Conservation (phyloP, 2,329 filamentous ascomycete species). For the Penicillium sp. region DNA sequence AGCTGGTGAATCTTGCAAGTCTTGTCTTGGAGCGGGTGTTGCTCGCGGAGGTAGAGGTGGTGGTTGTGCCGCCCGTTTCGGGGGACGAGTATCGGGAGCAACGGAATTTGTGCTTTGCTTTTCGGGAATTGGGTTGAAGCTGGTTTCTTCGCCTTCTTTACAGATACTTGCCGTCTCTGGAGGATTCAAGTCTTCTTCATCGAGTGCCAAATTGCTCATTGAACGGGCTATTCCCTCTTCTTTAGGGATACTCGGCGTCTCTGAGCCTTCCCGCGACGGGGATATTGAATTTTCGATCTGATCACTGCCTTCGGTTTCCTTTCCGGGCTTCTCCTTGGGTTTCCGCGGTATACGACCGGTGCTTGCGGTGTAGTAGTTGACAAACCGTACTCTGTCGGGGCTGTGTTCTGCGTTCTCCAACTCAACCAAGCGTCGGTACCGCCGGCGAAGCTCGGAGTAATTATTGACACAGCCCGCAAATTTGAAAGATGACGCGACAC, state of each 20-base stretch:
- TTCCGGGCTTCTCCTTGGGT: slow-evolving; percentile 34
- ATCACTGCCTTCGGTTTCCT: slow-evolving; percentile 26
- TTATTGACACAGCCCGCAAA: slow-evolving; percentile 81
- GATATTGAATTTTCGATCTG: slow-evolving; percentile 19
- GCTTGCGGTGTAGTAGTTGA: slow-evolving; percentile 89
- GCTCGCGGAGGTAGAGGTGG: not conserved
- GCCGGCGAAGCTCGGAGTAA: slow-evolving; percentile 64
- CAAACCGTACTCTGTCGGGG: slow-evolving; percentile 60
- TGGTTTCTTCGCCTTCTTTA: not conserved
- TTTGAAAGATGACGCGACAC: slow-evolving; percentile 77
- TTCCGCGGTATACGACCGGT: slow-evolving; percentile 55
- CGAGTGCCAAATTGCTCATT: not conserved
- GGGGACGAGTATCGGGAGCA: not conserved
- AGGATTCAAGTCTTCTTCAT: not conserved
- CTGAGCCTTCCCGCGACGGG: slow-evolving; percentile 10
- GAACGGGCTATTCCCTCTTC: slow-evolving; percentile 4
- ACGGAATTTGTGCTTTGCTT: not conserved
- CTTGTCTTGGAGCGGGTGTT: not conserved
- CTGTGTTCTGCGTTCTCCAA: slow-evolving; percentile 66
- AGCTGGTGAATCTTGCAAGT: not conserved
- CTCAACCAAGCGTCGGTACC: slow-evolving; percentile 68
- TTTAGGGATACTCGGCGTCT: slow-evolving; percentile 7
- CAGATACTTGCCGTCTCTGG: not conserved
- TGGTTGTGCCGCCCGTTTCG: not conserved
- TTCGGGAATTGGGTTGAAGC: not conserved